Evolutionary conservation across 805 yeast genomes (phyloP), one percentile per base, ranked within the genome.

Genomic region (Peterozyma xylosa): DNA sequence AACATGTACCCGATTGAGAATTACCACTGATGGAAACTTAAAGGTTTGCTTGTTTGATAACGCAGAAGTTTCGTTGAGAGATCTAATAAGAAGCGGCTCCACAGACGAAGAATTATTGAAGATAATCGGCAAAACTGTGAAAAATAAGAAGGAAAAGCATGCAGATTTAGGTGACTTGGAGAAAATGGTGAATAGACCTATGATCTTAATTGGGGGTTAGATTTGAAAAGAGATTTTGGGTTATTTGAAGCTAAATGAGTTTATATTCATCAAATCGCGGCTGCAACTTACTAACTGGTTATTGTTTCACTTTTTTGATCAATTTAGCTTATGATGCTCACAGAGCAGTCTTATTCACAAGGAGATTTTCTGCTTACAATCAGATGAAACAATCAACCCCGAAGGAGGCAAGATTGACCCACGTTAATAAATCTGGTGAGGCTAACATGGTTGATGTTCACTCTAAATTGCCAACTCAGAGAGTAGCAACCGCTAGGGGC

Each of bases 171-270:
- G 67, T 30, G 70, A 64, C 39, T 58, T 75, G 38, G 70, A 70
- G 39, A 62, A 63, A 30, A 52, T 66, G 59, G 69, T 73, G 36
- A 75, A 75, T 53, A 54, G 80, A 44, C 80, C 80, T 9, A 75
- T 75, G 80, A 73, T 75, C 35, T 53, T 75, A 48, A 75, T 75
- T 45, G 80, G 80, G 49, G 80, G 80, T 58, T 74, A 53, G 58
- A 53, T 50, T 39, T 45, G 17, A 14, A 21, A 7, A 6, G 16
- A 18, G 5, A 36, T 13, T 21, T 9, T 30, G 4, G 13, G 15
- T 38, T 38, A 13, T 38, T 38, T 29, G 6, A 10, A 29, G 16
- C 15, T 38, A 15, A 4, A 7, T 37, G 9, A 4, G 7, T 29
- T 29, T 38, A n/a, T 34, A 11, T 38, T 34, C 17, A 30, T 14